Evolutionary conservation across 2,329 filamentous ascomycete species (phyloP), one percentile per base, ranked within the genome.

Genomic region (Alternaria gansuensis): DNA sequence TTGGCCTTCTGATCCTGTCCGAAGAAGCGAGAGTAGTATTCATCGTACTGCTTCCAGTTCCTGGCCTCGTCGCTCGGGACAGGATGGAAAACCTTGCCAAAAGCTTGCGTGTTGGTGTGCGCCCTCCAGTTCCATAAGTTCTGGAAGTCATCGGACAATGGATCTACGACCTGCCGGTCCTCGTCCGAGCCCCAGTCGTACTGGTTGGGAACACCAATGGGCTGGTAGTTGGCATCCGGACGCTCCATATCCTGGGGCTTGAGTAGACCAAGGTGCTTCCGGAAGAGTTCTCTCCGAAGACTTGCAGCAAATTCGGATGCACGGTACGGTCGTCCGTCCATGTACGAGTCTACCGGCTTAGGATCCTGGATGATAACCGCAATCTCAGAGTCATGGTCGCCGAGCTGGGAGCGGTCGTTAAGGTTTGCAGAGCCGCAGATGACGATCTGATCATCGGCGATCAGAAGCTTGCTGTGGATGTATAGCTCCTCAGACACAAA

Each of bases 201-300:
- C 8, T 77, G 64, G 63, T 88, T 88, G 5, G 83, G 81, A 0
- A 82, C 76, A 17, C 85, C 85, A 7, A 88, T 81, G 0, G 85
- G 86, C 61, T 85, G 79, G 66, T 80, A 87, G 72, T 88, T 88
- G 26, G 81, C 78, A 50, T 87, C 80, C 11, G 84, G 84, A 6
- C 75, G 79, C 55, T 92, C 85, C 59, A 89, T 82, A 17, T 88
- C 82, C 74, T 97, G 92, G 0, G 90, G 85, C 4, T 85, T 88
- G 9, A 97, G 82, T 8, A 97, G 84, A 41, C 94, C 94, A 2
- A 97, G 85, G 74, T 97, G 94, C 80, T 97, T 96, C 67, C 93
- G 88, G 87, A 92, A 97, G 63, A 97, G 86, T 74, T 93, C 88
- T 34, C 93, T 87, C 23, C 94, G 90, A 10, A 97, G 88, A 1